Conservation (phyloP, 139 green algal genomes). For the Picochlorum sp. region DNA sequence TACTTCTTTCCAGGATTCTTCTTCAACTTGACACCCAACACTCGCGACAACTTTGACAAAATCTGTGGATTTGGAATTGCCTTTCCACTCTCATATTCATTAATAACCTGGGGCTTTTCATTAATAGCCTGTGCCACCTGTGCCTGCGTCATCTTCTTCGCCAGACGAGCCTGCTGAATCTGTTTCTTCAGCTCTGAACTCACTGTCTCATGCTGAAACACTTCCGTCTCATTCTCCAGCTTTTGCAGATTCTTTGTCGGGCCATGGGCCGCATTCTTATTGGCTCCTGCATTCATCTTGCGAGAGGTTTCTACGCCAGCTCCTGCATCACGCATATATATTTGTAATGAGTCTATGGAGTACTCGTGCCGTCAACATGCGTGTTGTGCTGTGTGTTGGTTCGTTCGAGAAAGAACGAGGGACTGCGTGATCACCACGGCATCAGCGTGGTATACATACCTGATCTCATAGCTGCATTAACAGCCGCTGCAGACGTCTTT, state of each 20-base stretch:
- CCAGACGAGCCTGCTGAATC: slow-evolving; percentile 81
- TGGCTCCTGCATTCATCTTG: slow-evolving; percentile 34
- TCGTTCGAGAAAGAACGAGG: no score
- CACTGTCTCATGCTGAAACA: slow-evolving; percentile 72
- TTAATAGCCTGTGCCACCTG: slow-evolving; percentile 85
- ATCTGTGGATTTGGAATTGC: slow-evolving; percentile 89
- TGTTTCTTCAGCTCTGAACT: slow-evolving; percentile 87
- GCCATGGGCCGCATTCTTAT: slow-evolving; percentile 21
- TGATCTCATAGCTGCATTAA: slow-evolving; percentile 46
- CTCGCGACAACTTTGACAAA: slow-evolving; percentile 79
- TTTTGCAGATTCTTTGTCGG: slow-evolving; percentile 65
- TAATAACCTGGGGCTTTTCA: slow-evolving; percentile 92
- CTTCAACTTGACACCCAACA: slow-evolving; percentile 64
- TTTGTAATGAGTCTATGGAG: neutral
- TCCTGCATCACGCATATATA: slow-evolving; percentile 18
- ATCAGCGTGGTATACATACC: slow-evolving; percentile 6
- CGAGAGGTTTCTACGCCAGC: slow-evolving; percentile 52
- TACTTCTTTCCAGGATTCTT: slow-evolving; percentile 47
- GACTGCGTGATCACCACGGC: neutral
- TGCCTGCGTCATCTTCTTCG: slow-evolving; percentile 95
- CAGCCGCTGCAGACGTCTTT: slow-evolving; percentile 33
- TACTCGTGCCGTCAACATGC: neutral
- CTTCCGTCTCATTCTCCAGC: slow-evolving; percentile 80
- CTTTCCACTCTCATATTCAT: slow-evolving; percentile 82
- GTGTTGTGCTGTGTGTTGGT: no score